Evolutionary conservation across 257 asterid species (phyloP), one percentile per base, ranked within the genome.

Genomic region (Solanum gracilifrons): DNA sequence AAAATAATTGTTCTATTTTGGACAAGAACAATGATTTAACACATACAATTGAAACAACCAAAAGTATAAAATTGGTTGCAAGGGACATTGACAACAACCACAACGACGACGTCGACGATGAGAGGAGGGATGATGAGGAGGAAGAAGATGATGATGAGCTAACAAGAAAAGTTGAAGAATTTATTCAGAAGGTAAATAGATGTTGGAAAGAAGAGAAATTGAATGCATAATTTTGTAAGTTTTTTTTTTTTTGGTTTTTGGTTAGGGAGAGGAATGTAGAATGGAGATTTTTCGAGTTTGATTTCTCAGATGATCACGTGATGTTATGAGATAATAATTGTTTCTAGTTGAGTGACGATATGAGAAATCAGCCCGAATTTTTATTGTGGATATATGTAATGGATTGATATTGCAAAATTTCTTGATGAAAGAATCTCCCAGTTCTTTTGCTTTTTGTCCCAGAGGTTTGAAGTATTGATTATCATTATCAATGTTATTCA

Each of bases 121-220:
- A 80, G n/a, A 41, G 5, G 41, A 46, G 16, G 13, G 27, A 5
- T 16, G 29, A 3, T 5, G 86, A 89, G 13, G 89, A 55, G 25
- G 58, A 29, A 6, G 84, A 90, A 10, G 89, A 55, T 23, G 41
- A 29, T 1, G 84, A 91, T 88, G 94, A 89, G 62, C 83, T 93
- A 90, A 90, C 86, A 86, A 90, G 83, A 82, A 90, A 92, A 88
- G 90, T 90, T 32, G 96, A 93, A 83, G 94, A 92, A 29, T 93
- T 93, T 51, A 92, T 93, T 90, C 90, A 88, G 62, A 93, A 92
- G 88, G 91, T 88, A 43, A 92, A 92, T 87, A 88, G 69, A 87
- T 87, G 87, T 1, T 93, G 95, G 96, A 90, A 83, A 92, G 92
- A 87, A 46, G 94, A 93, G 58, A 92, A 85, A 71, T 64, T 90